A percentile compares a stretch with the other conserved stretches of the same genome.
Evolutionary conservation across 257 asterid genomes (phyloP).

Genomic region (Fraxinus pennsylvanica): DNA sequence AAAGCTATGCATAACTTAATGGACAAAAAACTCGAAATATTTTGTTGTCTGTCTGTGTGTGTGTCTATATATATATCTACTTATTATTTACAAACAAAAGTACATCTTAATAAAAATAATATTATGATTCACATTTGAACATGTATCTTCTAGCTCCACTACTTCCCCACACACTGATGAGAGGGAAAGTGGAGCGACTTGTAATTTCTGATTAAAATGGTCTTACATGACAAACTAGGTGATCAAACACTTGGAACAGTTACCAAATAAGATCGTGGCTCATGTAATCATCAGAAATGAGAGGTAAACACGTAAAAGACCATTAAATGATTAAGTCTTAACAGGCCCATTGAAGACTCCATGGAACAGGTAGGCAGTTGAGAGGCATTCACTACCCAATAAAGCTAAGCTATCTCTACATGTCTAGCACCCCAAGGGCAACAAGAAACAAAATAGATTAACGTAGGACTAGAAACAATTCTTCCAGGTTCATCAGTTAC

Average conservation of each 20-base stretch:
- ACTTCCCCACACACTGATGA: background rate
- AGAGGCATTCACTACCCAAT: background rate
- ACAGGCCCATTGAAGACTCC: background rate
- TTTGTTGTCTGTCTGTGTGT: background rate
- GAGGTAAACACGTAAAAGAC: background rate
- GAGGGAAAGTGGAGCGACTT: background rate
- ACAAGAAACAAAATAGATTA: background rate
- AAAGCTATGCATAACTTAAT: background rate
- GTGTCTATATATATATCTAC: background rate
- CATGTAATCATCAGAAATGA: background rate
- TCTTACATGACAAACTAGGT: background rate
- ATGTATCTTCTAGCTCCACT: background rate
- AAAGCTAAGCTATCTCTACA: background rate
- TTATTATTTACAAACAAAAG: background rate
- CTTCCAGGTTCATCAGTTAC: background rate
- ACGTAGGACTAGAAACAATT: background rate
- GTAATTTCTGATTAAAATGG: background rate
- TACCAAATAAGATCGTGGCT: background rate
- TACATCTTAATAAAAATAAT: background rate
- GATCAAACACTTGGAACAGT: background rate
- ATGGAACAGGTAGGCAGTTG: background rate
- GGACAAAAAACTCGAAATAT: background rate
- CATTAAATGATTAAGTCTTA: background rate
- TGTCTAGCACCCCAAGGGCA: background rate
- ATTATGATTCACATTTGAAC: background rate